Evolutionary conservation across 2,329 filamentous ascomycete genomes (phyloP).

Genomic region (Penicillium sp.): DNA sequence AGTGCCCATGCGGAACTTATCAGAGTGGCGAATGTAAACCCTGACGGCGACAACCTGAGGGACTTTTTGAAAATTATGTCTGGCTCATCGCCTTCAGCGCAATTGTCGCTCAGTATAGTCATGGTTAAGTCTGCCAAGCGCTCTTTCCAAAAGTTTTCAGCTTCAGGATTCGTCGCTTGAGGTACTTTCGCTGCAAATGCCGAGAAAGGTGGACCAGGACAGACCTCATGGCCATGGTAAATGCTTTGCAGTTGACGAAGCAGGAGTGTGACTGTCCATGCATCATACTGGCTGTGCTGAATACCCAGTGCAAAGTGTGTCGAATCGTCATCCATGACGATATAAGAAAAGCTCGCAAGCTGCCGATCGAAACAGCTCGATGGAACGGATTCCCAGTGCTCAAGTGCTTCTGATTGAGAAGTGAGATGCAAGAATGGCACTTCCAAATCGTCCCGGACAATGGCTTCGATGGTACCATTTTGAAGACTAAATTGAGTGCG

Average conservation of each 20-base stretch:
- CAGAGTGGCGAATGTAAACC: background rate
- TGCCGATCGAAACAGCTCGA: no score
- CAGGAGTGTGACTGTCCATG: background rate
- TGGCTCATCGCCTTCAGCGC: background rate
- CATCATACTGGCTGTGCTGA: background rate
- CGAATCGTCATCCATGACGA: no score
- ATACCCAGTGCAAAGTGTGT: background rate
- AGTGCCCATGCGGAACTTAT: background rate
- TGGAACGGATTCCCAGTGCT: no score
- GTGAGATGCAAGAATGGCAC: background rate
- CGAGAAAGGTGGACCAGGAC: background rate
- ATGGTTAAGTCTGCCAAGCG: background rate
- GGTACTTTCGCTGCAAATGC: background rate
- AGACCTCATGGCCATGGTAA: background rate
- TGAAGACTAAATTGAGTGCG: background rate
- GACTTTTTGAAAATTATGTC: background rate
- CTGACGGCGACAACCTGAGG: background rate
- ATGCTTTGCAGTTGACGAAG: background rate
- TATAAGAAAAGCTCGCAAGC: no score
- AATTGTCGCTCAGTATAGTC: background rate
- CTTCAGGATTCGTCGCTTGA: background rate
- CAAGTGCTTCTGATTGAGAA: background rate
- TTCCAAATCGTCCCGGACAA: background rate
- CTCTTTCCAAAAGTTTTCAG: background rate
- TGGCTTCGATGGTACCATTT: background rate